A percentile compares a stretch with the other conserved stretches of the same genome.
phyloP scores from a whole-genome alignment of 208 protist genomes.

The Acanthamoeba healyi region DNA sequence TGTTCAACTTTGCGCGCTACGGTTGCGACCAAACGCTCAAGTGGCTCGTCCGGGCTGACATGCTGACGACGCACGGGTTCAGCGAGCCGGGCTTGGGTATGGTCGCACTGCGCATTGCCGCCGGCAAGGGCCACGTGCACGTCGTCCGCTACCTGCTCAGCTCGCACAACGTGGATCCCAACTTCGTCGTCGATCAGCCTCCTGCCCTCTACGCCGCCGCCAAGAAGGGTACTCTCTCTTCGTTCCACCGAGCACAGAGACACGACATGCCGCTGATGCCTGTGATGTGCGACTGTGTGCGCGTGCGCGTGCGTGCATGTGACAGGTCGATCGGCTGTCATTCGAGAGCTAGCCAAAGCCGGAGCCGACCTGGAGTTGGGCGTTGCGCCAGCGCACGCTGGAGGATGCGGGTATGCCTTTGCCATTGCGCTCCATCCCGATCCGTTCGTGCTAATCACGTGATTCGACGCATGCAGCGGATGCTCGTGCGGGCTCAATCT shows the following conservation, averaged over 20 bases:
- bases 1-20: neutral
- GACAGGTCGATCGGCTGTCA: neutral
- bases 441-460: too few relatives aligned
- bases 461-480: neutral
- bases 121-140: neutral
- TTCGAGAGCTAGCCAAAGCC: neutral
- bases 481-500: constrained; percentile 5
- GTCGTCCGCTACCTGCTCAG: neutral
- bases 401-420: neutral
- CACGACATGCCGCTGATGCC: too few relatives aligned
- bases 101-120: neutral
- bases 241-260: too few relatives aligned
- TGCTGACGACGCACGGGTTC: neutral
- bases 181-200: neutral
- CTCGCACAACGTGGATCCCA: neutral
- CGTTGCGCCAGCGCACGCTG: neutral
- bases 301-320: neutral
- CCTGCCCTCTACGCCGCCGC: neutral
- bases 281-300: neutral
- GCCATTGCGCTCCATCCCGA: too few relatives aligned
- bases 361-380: neutral
- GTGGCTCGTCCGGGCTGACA: neutral
- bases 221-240: neutral
- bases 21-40: neutral
- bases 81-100: neutral